Conservation (phyloP, 1,139 yeast genomes). For the Hemisphaericaspora lyxosophila region DNA sequence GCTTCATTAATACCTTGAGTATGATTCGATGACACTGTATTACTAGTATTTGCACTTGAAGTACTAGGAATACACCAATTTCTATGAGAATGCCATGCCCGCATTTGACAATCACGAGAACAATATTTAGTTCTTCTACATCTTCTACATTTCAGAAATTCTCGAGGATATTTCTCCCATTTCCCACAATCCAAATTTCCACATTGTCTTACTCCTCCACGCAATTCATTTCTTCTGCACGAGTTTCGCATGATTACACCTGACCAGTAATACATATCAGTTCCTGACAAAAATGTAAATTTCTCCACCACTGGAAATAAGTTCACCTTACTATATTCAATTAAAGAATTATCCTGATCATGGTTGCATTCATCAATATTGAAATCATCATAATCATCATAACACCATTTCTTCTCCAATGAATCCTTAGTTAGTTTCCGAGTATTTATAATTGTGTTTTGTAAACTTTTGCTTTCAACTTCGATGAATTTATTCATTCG, state of each 20-base stretch:
- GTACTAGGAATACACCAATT: conserved; percentile 81
- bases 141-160: conserved; percentile 91
- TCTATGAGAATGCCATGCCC: conserved; percentile 90
- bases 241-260: conserved; percentile 96
- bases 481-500: conserved; percentile 33
- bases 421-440: conserved; percentile 33
- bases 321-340: conserved; percentile 59
- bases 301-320: conserved; percentile 89
- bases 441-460: conserved; percentile 32
- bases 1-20: background rate
- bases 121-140: conserved; percentile 96
- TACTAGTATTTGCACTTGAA: conserved; percentile 11
- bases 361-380: conserved; percentile 49
- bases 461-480: conserved; percentile 34
- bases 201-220: conserved; percentile 93
- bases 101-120: conserved; percentile 85
- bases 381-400: conserved; percentile 59
- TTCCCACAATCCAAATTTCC: conserved; percentile 92
- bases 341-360: conserved; percentile 49
- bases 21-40: conserved; percentile 2
- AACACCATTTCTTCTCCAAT: conserved; percentile 44
- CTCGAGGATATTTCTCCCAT: conserved; percentile 90
- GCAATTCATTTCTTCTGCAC: conserved; percentile 81
- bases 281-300: conserved; percentile 71
- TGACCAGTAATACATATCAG: conserved; percentile 93